These are phyloP conservation scores for Lophiotrema nucula DNA, from an alignment of 495 filamentous ascomycete species.

Conservation along the genomic window DNA sequence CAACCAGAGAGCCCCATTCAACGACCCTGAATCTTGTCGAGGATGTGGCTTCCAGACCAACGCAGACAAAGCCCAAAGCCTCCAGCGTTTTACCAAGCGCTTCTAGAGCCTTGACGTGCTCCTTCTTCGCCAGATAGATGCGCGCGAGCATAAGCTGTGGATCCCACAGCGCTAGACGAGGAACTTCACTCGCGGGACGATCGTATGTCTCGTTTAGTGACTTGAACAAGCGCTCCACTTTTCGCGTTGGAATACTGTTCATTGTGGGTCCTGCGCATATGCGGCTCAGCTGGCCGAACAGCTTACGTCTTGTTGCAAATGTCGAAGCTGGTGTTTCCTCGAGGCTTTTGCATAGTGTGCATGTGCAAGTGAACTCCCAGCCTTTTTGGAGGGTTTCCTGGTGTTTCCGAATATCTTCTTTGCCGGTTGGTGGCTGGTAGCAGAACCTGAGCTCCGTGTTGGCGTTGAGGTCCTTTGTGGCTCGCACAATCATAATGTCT, in stretches of 20 bases:
- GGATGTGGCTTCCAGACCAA: constrained; percentile 4
- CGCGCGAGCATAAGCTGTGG: constrained; percentile 1
- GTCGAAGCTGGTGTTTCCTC: constrained; percentile 1
- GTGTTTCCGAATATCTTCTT: not conserved
- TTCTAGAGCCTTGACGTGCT: not conserved
- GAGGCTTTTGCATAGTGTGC: not conserved
- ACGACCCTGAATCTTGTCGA: constrained; percentile 2
- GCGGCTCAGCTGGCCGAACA: not conserved
- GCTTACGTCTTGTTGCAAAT: not conserved
- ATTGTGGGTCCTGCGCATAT: not conserved
- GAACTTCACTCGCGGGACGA: constrained; percentile 4
- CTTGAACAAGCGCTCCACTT: constrained; percentile 7
- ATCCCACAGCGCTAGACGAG: constrained; percentile 9
- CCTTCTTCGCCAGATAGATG: not conserved
- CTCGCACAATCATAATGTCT: constrained; percentile 59
- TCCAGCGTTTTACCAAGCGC: constrained; percentile 3
- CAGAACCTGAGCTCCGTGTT: constrained; percentile 10
- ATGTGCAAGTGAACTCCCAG: constrained; percentile 5
- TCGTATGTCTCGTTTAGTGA: not conserved
- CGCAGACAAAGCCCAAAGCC: constrained; percentile 7
- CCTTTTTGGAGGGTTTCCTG: not conserved
- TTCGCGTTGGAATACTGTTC: not conserved
- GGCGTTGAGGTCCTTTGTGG: constrained; percentile 23
- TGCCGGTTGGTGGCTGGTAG: not conserved
- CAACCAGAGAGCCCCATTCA: constrained; percentile 7